phyloP scores from a whole-genome alignment of 495 filamentous ascomycete genomes.

The Trypethelium eluteriae region DNA sequence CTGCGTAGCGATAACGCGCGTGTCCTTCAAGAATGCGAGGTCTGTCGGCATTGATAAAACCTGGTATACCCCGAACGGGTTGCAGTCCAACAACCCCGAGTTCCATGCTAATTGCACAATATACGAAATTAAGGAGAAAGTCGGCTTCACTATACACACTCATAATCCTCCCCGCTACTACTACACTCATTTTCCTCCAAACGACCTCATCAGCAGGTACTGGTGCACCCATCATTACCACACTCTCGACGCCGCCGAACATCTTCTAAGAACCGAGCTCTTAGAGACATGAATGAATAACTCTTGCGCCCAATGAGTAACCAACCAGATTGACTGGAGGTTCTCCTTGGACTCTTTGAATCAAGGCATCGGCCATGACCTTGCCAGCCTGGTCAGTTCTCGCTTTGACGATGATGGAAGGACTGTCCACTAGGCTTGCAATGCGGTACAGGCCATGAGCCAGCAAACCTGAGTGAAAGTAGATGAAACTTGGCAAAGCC shows the following conservation, averaged over 20 bases:
- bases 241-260: slow-evolving; percentile 81
- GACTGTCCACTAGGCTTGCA: slow-evolving; percentile 76
- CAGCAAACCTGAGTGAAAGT: slow-evolving; percentile 60
- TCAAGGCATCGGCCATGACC: slow-evolving; percentile 78
- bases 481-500: slow-evolving; percentile 65
- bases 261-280: slow-evolving; percentile 64
- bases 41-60: slow-evolving; percentile 67
- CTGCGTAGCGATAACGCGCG: slow-evolving; percentile 60
- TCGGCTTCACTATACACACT: slow-evolving; percentile 75
- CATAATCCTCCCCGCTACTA: slow-evolving; percentile 64
- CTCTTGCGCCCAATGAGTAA: slow-evolving; percentile 79
- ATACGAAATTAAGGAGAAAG: slow-evolving; percentile 67
- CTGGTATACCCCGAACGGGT: slow-evolving; percentile 53
- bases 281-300: slow-evolving; percentile 77
- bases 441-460: slow-evolving; percentile 77
- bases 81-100: slow-evolving; percentile 69
- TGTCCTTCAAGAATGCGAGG: slow-evolving; percentile 65
- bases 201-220: slow-evolving; percentile 56
- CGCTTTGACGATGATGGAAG: slow-evolving; percentile 73
- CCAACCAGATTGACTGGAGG: slow-evolving; percentile 80
- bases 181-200: slow-evolving; percentile 62
- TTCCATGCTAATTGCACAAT: slow-evolving; percentile 67
- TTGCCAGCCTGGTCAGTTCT: slow-evolving; percentile 80
- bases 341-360: slow-evolving; percentile 82
- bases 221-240: slow-evolving; percentile 76